These are phyloP conservation scores for Didymosphaeria variabile DNA, from an alignment of 2,329 filamentous ascomycete species.

Conservation along the genomic window DNA sequence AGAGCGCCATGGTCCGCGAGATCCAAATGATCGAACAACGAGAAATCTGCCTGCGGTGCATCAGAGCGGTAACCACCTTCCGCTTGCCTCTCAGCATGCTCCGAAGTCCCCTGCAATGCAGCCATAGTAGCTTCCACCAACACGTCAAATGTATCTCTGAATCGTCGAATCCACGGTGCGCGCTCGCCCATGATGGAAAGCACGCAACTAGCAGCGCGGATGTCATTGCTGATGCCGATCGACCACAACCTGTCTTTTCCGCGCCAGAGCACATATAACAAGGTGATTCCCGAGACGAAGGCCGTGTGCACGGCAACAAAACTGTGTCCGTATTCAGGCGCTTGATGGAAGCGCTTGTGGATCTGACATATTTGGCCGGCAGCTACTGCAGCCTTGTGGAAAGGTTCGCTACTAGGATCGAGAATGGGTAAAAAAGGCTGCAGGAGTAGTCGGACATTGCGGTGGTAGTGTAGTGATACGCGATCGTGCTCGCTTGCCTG, in stretches of 20 bases:
- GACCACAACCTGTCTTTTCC: slow-evolving; percentile 59
- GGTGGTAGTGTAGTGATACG: slow-evolving; percentile 60
- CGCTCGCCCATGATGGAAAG: slow-evolving; percentile 62
- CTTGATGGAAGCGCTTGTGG: slow-evolving; percentile 55
- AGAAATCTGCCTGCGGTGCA: slow-evolving; percentile 15
- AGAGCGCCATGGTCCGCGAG: slow-evolving; percentile 17
- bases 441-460: slow-evolving; percentile 60
- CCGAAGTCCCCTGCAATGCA: slow-evolving; percentile 16
- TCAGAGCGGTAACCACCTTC: not conserved
- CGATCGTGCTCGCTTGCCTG: slow-evolving; percentile 56
- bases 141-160: slow-evolving; percentile 25
- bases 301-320: slow-evolving; percentile 57
- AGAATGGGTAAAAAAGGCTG: slow-evolving; percentile 61
- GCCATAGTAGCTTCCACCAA: slow-evolving; percentile 26
- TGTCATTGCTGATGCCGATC: slow-evolving; percentile 59
- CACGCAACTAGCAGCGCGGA: slow-evolving; percentile 60
- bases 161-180: slow-evolving; percentile 53
- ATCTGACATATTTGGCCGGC: slow-evolving; percentile 55
- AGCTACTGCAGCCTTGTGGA: slow-evolving; percentile 53
- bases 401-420: slow-evolving; percentile 57
- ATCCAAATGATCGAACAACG: slow-evolving; percentile 21
- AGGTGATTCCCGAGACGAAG: slow-evolving; percentile 55
- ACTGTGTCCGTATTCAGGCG: slow-evolving; percentile 53
- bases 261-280: slow-evolving; percentile 53
- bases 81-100: not conserved